Conservation (phyloP, 1,284 basidiomycete species). For the Irpex rosettiformis region DNA sequence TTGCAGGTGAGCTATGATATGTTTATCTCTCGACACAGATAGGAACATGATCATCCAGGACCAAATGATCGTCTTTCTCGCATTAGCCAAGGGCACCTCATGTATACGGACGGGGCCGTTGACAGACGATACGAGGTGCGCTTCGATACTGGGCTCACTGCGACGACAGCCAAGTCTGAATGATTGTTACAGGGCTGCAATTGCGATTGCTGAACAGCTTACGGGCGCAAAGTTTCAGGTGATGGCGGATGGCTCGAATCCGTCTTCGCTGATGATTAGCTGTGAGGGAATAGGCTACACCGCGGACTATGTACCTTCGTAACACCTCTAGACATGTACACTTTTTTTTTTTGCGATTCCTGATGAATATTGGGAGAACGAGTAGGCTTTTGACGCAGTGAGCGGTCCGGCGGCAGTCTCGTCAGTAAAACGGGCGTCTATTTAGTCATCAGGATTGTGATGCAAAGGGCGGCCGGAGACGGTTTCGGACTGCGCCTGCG, state of each 20-base stretch:
- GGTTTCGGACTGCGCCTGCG: constrained; percentile 17
- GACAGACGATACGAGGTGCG: constrained; percentile 62
- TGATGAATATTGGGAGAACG: no score
- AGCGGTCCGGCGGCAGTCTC: no score
- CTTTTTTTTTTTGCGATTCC: background rate
- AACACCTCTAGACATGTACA: background rate
- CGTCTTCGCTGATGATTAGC: background rate
- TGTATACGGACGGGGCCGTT: constrained; percentile 51
- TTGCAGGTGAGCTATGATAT: constrained; percentile 37
- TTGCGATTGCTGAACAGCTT: constrained; percentile 64
- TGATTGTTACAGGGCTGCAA: constrained; percentile 52
- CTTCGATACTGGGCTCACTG: background rate
- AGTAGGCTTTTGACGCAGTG: background rate
- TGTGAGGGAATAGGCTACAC: constrained; percentile 1
- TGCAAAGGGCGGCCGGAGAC: constrained; percentile 9
- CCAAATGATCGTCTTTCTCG: constrained; percentile 73
- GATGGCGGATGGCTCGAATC: background rate
- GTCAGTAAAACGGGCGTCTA: background rate
- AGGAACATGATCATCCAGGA: constrained; percentile 38
- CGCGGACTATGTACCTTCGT: background rate
- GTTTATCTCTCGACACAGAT: background rate
- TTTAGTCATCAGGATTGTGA: constrained; percentile 2
- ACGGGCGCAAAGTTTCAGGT: constrained; percentile 55
- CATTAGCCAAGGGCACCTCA: constrained; percentile 61
- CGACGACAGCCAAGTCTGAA: background rate